These are phyloP conservation scores for Syncephalastrum sp. DNA, from an alignment of 371 early-diverging fungal species.

Conservation along the genomic window DNA sequence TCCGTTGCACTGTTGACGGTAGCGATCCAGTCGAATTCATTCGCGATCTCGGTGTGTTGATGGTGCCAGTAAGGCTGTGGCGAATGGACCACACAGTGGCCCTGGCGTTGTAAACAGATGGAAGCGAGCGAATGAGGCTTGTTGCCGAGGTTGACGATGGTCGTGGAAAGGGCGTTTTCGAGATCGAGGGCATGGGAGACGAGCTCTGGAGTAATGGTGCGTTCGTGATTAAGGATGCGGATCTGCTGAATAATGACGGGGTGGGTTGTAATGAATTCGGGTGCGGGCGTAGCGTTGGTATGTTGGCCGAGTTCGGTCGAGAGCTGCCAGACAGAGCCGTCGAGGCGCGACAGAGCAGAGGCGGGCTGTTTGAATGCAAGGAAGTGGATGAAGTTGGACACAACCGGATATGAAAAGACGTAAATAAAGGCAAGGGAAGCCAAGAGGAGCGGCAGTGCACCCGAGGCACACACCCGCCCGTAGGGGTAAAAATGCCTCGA, in stretches of 20 bases:
- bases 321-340: constrained; percentile 17
- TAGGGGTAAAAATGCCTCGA: no score
- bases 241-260: constrained; percentile 35
- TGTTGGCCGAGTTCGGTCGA: constrained; percentile 14
- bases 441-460: no score
- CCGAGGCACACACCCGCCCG: no score
- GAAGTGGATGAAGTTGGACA: neutral
- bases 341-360: neutral
- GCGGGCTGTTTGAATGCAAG: neutral
- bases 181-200: constrained; percentile 16
- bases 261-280: constrained; percentile 17
- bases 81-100: constrained; percentile 56
- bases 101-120: constrained; percentile 20
- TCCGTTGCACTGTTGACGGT: constrained; percentile 37
- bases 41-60: constrained; percentile 5
- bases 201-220: constrained; percentile 17
- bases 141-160: constrained; percentile 19
- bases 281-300: constrained; percentile 2
- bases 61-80: constrained; percentile 52
- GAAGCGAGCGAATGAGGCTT: constrained; percentile 19
- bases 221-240: constrained; percentile 19
- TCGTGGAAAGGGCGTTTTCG: constrained; percentile 22
- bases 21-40: constrained; percentile 28
- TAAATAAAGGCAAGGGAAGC: no score
- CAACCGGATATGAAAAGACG: no score